Evolutionary conservation across 2,329 filamentous ascomycete species (phyloP), one percentile per base, ranked within the genome.

Genomic region (Trichothecium roseum): DNA sequence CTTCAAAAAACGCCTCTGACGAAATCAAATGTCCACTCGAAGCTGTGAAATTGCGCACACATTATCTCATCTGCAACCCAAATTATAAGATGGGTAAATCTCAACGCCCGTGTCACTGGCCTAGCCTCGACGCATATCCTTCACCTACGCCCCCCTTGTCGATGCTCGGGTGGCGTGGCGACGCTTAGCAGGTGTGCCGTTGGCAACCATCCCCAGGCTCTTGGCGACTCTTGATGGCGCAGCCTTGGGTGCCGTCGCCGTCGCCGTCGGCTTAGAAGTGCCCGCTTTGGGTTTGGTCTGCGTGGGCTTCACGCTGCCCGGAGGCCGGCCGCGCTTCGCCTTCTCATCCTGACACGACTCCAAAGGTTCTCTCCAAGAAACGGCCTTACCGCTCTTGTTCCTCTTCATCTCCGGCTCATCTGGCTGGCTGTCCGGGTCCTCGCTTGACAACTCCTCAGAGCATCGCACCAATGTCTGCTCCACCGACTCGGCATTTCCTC

Each of bases 291-390:
- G 13, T 9, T 35, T 33, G 13, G 37, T 32, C 2, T 34, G 37
- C 32, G 38, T 39, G n/a, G 32, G 13, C 15, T 37, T 37, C 13
- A 15, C 18, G 36, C 41, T 40, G 13, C 13, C 28, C 12, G 40
- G 32, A 10, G 39, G 14, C 26, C 27, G 31, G 27, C 46, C 45
- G 35, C 41, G 45, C 42, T 46, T 47, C 33, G 50, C 37, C 46
- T 45, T 44, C 17, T 44, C 39, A 24, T 49, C 50, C 31, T 55
- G 47, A 35, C 48, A 43, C 17, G 44, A 42, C 36, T 45, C 49
- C 4, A 60, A 38, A 17, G 57, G 57, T 12, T 53, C 48, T 27
- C 49, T 57, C 57, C 57, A 60, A 16, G 41, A 50, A 15, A 60
- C 57, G 15, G 37, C 47, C 45, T 55, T 57, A 35, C 49, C 45